Base-by-base conservation (phyloP, 1,139 yeast genomes). In the Taphrina sp. region DNA sequence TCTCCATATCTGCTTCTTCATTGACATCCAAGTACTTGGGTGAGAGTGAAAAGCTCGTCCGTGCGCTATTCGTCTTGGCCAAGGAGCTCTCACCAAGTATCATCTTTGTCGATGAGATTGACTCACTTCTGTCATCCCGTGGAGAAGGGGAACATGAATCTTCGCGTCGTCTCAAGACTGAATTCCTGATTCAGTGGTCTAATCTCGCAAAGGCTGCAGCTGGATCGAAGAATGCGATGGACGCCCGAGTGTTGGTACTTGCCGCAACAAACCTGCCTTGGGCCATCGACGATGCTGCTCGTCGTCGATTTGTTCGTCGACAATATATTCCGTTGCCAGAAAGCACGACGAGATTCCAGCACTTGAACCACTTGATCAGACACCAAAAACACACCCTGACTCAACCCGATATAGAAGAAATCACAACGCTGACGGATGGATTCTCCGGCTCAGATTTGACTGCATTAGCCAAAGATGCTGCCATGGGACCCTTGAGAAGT, bases 181-280 rank as follows among this genome's bases (percentile, higher is more conserved):
- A 92, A 70, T 92, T 92, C 68, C 74, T 92, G 62, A 88, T 92
- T 39, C 97, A 90, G 69, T 92, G 98, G 98, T 85, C 95, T 51
- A 95, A 90, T 61, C 74, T 92, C 44, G 88, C 95, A 29, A 84
- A 85, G 61, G 96, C 97, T 0, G 96, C 96, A 0, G 95, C 95
- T 0, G 94, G 95, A 1, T 75, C 68, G 44, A 70, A 70, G 58
- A 64, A 63, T 29, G 82, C 78, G 52, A 84, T 78, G 39, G 84
- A 80, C 62, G 82, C 81, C 60, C 74, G 97, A 57, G 98, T 92
- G 2, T 75, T 92, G 29, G 95, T 92, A 2, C 73, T 92, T 37
- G 98, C 97, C 0, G 98, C 98, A 1, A 92, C 99, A 0, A 92
- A 92, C 68, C 71, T 92, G 62, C 99, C 99, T 0, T 92, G 99